These are phyloP conservation scores for Clavariopsis aquatica DNA, from an alignment of 495 filamentous ascomycete genomes.

Conservation along the genomic window DNA sequence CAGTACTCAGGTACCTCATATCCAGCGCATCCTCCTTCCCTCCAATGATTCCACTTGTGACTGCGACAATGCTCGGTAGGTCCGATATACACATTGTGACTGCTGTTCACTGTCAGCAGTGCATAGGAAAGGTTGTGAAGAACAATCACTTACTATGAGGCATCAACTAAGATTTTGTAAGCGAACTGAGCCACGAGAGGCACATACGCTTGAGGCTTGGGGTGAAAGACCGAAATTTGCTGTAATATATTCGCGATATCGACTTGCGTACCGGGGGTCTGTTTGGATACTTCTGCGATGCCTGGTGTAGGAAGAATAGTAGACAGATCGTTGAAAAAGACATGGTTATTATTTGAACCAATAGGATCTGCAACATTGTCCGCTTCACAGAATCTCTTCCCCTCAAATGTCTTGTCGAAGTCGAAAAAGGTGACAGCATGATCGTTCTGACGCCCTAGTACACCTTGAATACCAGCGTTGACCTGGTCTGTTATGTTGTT, in stretches of 20 bases:
- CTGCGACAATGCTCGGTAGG: not conserved
- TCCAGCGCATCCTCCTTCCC: not conserved
- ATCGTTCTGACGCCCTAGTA: not conserved
- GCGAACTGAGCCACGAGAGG: not conserved
- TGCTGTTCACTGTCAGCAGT: not conserved
- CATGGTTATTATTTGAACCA: not conserved
- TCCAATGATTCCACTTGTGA: not conserved
- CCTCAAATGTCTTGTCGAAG: not conserved
- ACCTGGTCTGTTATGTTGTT: not conserved
- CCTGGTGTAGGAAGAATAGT: not conserved
- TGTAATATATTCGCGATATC: not conserved
- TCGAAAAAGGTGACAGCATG: not conserved
- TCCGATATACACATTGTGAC: not conserved
- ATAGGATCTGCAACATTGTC: not conserved
- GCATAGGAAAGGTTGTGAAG: not conserved
- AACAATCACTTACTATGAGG: not conserved
- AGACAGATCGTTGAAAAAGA: not conserved
- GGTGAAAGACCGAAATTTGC: not conserved
- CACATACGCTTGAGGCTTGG: not conserved
- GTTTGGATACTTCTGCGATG: not conserved
- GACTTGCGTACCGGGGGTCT: not conserved
- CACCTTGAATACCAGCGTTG: not conserved
- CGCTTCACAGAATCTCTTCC: not conserved
- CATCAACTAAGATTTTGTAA: not conserved
- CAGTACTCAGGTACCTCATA: not conserved